phyloP scores from a whole-genome alignment of 2,329 filamentous ascomycete species.

The Tolypocladium tundrense region DNA sequence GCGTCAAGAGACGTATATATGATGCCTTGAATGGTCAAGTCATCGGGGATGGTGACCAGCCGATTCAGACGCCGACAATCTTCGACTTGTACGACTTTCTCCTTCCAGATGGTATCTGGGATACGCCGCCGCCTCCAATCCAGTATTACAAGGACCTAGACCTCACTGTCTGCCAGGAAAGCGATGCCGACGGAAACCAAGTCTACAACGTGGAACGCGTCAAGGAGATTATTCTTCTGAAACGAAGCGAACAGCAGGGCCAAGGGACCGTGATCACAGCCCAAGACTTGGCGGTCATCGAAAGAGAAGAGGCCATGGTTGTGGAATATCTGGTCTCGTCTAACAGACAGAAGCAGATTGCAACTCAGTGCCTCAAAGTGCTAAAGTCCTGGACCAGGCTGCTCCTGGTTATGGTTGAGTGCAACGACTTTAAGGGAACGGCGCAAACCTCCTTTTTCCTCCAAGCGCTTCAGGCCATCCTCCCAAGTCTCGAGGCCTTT shows the following conservation, averaged over 20 bases:
- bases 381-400: conserved; percentile 79
- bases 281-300: conserved; percentile 39
- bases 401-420: conserved; percentile 71
- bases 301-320: conserved; percentile 50
- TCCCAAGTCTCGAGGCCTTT: conserved; percentile 76
- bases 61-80: conserved; percentile 60
- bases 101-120: conserved; percentile 39
- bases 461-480: conserved; percentile 74
- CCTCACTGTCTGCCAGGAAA: conserved; percentile 52
- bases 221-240: conserved; percentile 62
- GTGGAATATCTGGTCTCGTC: conserved; percentile 50
- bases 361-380: conserved; percentile 50
- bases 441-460: conserved; percentile 70
- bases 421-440: conserved; percentile 66
- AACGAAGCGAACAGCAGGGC: conserved; percentile 50
- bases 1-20: conserved; percentile 57
- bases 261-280: conserved; percentile 36
- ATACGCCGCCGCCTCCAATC: conserved; percentile 40
- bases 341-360: conserved; percentile 53
- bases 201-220: conserved; percentile 63
- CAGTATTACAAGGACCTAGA: conserved; percentile 57
- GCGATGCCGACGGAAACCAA: conserved; percentile 43
- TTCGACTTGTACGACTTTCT: conserved; percentile 94
- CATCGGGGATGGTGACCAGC: conserved; percentile 53
- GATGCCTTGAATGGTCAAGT: conserved; percentile 72